A percentile compares a stretch with the other conserved stretches of the same genome.
Conservation (phyloP, 139 green algal species). For the Chlamydomonas sphaeroides region DNA sequence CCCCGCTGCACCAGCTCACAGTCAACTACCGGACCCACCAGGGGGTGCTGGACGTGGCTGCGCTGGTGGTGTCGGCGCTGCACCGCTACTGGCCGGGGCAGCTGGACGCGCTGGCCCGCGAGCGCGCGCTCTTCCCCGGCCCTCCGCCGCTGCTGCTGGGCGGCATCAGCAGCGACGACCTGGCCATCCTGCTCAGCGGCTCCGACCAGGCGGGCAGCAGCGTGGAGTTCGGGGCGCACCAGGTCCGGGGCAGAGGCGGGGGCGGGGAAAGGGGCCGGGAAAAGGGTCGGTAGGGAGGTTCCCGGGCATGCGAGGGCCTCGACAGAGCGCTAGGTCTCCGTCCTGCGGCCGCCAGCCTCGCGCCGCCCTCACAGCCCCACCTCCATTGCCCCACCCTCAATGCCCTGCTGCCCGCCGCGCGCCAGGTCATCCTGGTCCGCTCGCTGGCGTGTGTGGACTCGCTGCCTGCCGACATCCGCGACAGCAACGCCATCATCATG, state of each 20-base stretch:
- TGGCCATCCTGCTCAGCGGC: conserved; percentile 68
- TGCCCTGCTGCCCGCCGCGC: too few species aligned
- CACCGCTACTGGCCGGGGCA: conserved; percentile 67
- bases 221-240: conserved; percentile 75
- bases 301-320: too few species aligned
- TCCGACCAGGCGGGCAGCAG: conserved; percentile 22
- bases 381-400: too few species aligned
- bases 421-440: conserved; percentile 83
- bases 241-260: too few species aligned
- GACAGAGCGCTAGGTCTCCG: too few species aligned
- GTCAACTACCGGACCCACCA: conserved; percentile 63
- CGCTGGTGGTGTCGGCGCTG: conserved; percentile 70
- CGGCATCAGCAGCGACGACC: conserved; percentile 53
- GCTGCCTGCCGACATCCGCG: conserved; percentile 61
- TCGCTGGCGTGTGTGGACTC: conserved; percentile 43
- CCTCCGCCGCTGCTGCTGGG: conserved; percentile 66
- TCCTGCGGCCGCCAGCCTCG: too few species aligned
- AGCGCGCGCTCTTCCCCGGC: conserved; percentile 74
- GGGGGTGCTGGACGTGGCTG: conserved; percentile 78
- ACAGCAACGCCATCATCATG: conserved; percentile 73
- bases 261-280: too few species aligned
- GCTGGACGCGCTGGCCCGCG: conserved; percentile 66
- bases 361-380: too few species aligned
- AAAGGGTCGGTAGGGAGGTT: too few species aligned
- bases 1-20: conserved; percentile 46